Base-by-base conservation (phyloP, 2,329 filamentous ascomycete species). In the Knoxdaviesia capensis region DNA sequence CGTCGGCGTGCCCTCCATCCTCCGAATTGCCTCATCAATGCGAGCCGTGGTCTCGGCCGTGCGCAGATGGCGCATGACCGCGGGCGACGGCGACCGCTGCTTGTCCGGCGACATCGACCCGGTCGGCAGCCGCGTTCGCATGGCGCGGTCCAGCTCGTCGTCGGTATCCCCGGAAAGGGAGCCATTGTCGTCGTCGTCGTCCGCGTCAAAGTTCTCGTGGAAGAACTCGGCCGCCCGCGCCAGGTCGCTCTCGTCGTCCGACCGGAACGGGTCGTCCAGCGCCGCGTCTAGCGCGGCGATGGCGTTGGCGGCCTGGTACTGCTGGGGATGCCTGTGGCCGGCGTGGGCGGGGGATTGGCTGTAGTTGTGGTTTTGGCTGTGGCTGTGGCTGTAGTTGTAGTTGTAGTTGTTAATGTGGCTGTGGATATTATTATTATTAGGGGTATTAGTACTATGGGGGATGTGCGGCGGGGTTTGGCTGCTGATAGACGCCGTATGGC, bases 91-190 rank as follows among this genome's bases (percentile, higher is more conserved):
- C 36, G 56, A 59, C 44, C 56, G 55, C 36, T 62, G 60, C 55
- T 70, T 71, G 38, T 68, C 67, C 1, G 71, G 71, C 46, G 68
- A 73, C 48, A 66, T 51, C 49, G 69, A 73, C 1, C 69, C 69
- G n/a, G 59, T 60, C 0, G 71, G 71, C 42, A 75, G 51, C 48
- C 66, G 64, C 37, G 69, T 74, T 45, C 64, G 61, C 42, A 69
- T 69, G 6, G 71, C 71, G 41, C 61, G 60, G 46, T 65, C 62
- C 35, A 74, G 56, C 1, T 71, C 54, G 31, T 54, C 54, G n/a
- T 56, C 20, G 20, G 20, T 20, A 20, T 20, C 20, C 20, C 20
- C 20, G 20, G 20, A 20, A 20, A 20, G 2, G 2, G 20, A 20
- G 20, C 3, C 20, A 20, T 20, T 20, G 20, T 20, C 53, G 34